phyloP scores from a whole-genome alignment of 345 rosid species.

The Eucalyptus tenuipes region DNA sequence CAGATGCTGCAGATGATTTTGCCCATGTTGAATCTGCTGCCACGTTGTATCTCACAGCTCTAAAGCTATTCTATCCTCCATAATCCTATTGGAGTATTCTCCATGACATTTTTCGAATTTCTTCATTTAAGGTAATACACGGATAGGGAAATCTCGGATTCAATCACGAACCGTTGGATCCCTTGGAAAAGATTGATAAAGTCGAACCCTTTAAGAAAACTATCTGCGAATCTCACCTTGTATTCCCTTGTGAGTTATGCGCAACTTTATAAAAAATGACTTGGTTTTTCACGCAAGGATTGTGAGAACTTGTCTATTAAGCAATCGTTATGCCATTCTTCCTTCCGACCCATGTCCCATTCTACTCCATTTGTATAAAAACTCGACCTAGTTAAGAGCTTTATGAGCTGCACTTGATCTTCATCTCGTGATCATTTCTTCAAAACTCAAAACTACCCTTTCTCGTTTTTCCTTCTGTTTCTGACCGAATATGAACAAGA shows the following conservation, averaged over 20 bases:
- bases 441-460: background rate
- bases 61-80: background rate
- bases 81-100: background rate
- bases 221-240: background rate
- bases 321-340: background rate
- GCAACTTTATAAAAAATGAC: background rate
- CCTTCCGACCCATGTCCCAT: background rate
- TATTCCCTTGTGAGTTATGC: background rate
- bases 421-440: background rate
- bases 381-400: background rate
- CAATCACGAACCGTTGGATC: background rate
- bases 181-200: background rate
- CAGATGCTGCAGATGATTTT: background rate
- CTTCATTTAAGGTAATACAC: background rate
- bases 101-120: background rate
- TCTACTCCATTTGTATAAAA: background rate
- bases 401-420: background rate
- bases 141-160: background rate
- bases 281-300: background rate
- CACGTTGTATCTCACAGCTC: background rate
- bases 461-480: background rate
- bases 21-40: background rate
- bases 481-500: background rate
- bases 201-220: background rate
- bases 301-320: background rate